Base-by-base conservation (phyloP, 495 filamentous ascomycete species). In the Penicillium odoratum region DNA sequence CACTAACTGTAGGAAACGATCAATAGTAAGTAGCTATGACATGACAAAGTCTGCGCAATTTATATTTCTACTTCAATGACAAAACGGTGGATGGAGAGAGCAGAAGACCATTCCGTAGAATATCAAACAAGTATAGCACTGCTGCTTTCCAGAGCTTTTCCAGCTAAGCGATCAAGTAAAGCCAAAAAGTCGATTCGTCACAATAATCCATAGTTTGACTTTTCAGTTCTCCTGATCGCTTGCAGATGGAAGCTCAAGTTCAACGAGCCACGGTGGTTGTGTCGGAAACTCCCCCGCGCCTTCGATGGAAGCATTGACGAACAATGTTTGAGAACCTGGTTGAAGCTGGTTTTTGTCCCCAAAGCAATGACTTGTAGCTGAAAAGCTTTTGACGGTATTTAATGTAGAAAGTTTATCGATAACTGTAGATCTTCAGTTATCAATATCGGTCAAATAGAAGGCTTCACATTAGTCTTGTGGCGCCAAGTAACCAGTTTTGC, bases 291-390 rank as follows among this genome's bases (percentile, higher is more conserved):
- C 77, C 6, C 51, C 47, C 3, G 33, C 16, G 9, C 72, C 73
- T 47, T 75, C 70, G 16, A 88, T 78, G 11, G 85, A 75, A 0
- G 87, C 88, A 69, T 91, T 90, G 7, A 89, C 79, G 64, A 90
- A 85, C 15, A 89, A 68, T 0, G 86, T 90, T 47, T 85, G 74
- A 44, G 58, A 47, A 0, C 78, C 81, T 36, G 34, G 52, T 38
- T 65, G 34, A 2, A 83, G 48, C 0, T 71, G 66, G 38, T 51
- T 30, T 45, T 38, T 48, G 57, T 78, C 68, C n/a, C 53, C 57
- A 34, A 21, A 48, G 65, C 62, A 83, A 63, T 78, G 69, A 38
- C 64, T 75, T 0, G 69, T 72, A 11, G 34, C 7, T 43, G 58
- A 60, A 29, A 60, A 26, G 38, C 9, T 25, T 25, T 48, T 48